Conservation (phyloP, 208 protist species). For the Acanthamoeba sp. region DNA sequence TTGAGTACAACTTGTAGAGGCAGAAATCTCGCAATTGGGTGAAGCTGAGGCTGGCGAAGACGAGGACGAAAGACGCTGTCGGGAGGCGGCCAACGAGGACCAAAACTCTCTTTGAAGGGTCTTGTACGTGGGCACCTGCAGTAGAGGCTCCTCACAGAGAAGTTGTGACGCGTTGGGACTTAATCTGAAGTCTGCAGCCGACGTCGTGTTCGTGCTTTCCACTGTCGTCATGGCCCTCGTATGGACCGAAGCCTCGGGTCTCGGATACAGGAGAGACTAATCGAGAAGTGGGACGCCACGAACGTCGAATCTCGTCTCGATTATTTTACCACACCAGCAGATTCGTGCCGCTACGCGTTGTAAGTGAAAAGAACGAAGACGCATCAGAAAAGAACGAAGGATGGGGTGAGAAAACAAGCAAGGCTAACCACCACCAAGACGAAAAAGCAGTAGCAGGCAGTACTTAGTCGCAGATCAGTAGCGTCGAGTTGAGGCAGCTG, state of each 20-base stretch:
- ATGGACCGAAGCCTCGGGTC: background rate
- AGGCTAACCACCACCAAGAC: no score
- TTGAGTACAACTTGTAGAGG: no score
- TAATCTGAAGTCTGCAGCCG: background rate
- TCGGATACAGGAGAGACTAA: background rate
- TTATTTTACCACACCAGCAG: background rate
- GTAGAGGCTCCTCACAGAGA: no score
- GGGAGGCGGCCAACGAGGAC: background rate
- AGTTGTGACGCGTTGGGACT: background rate
- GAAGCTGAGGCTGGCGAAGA: no score
- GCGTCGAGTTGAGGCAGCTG: no score
- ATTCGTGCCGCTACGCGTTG: background rate
- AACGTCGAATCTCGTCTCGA: background rate
- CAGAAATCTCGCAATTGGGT: no score
- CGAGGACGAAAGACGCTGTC: background rate
- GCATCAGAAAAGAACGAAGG: background rate
- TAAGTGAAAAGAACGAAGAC: background rate
- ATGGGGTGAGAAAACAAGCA: background rate
- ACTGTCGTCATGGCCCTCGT: background rate
- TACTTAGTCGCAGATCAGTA: no score
- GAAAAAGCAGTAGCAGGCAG: no score
- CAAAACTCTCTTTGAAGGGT: background rate
- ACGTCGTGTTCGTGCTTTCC: background rate
- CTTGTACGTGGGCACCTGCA: background rate
- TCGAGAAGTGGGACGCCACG: background rate